Evolutionary conservation across 2,329 filamentous ascomycete genomes (phyloP), one percentile per base, ranked within the genome.

Genomic region (Colletotrichum sp.): DNA sequence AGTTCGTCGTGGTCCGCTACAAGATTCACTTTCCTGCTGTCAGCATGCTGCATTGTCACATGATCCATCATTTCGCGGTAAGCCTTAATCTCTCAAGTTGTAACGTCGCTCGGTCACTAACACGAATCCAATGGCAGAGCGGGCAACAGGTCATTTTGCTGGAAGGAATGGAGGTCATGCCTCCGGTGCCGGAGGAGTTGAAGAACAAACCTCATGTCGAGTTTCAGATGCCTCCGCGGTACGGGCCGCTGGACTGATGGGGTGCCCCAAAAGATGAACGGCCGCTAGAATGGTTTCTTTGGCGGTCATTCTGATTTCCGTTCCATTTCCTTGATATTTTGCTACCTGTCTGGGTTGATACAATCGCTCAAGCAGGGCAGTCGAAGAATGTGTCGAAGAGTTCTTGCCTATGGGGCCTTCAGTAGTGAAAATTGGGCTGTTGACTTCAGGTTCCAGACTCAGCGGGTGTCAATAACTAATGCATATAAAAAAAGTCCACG

Each of bases 21-120:
- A n/a, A 58, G 66, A 70, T 70, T 3, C 10, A 64, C 3, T 73
- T 70, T 18, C 66, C 66, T 2, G 66, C 66, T 8, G 66, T 73
- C 6, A 73, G 71, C 43, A 73, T 70, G 71, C 10, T 73, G 24
- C 71, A 70, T n/a, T 73, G 71, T n/a, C 71, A 73, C 16, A 73
- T 73, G 71, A 73, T 70, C 10, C 71, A 70, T 24, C 71, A 73
- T 64, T 73, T 73, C 18, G 66, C 66, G 26, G 66, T 70, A 26
- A 34, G 66, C 43, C 34, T 13, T 3, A 8, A 1, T 3, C 4
- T 15, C 38, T 24, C 18, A 28, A 8, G 48, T 8, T 10, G 3
- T 43, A 16, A 15, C 5, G 18, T n/a, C 2, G 7, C 24, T 61
- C 26, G 13, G 32, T 24, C 28, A 10, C 15, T 8, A 26, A 34